phyloP scores from a whole-genome alignment of 192 early-diverging fungal genomes.

The Geranomyces michiganensis region DNA sequence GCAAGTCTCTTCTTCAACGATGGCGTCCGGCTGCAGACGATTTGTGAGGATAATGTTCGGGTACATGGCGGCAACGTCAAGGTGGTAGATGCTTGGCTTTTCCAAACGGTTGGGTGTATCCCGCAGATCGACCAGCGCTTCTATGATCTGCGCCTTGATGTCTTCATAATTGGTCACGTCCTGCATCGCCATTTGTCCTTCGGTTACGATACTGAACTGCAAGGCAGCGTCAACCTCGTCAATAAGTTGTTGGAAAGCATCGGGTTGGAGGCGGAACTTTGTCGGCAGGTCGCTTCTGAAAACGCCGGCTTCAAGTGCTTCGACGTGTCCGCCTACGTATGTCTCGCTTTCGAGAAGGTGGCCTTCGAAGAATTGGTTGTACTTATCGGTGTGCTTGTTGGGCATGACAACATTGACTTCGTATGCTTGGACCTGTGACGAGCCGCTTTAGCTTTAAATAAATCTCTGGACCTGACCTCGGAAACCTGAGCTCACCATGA shows the following conservation, averaged over 20 bases:
- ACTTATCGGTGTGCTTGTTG: slow-evolving; percentile 89
- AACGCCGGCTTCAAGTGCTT: slow-evolving; percentile 98
- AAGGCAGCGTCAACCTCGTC: slow-evolving; percentile 90
- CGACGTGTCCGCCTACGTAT: slow-evolving; percentile 97
- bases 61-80: slow-evolving; percentile 99
- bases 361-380: slow-evolving; percentile 81
- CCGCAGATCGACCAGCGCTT: slow-evolving; percentile 70
- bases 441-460: neutral
- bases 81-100: slow-evolving; percentile 90
- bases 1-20: slow-evolving; percentile 85
- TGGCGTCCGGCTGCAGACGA: slow-evolving; percentile 95
- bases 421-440: slow-evolving; percentile 80
- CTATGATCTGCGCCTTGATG: slow-evolving; percentile 66
- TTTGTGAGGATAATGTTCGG: slow-evolving; percentile 99
- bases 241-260: slow-evolving; percentile 79
- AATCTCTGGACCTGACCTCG: neutral
- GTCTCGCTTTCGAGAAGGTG: slow-evolving; percentile 92
- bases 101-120: slow-evolving; percentile 78
- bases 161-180: slow-evolving; percentile 91
- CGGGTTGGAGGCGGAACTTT: slow-evolving; percentile 77
- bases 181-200: slow-evolving; percentile 73
- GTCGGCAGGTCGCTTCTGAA: slow-evolving; percentile 91
- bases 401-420: slow-evolving; percentile 91
- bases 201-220: slow-evolving; percentile 84
- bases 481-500: slow-evolving; percentile 89